Evolutionary conservation across 2,329 filamentous ascomycete genomes (phyloP).

Genomic region (Hyphodiscus sp.): DNA sequence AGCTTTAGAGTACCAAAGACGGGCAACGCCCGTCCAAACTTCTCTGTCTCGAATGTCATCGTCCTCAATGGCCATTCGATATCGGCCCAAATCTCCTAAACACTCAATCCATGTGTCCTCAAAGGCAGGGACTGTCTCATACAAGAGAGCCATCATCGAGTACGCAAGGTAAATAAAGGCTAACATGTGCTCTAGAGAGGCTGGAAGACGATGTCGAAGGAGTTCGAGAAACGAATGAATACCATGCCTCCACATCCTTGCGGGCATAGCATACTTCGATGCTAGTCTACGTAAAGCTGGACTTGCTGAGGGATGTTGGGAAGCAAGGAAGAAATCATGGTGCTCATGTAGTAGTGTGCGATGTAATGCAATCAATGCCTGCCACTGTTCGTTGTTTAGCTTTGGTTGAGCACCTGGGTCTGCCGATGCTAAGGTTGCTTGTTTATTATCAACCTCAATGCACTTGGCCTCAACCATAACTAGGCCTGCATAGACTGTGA

Average conservation of each 20-base stretch:
- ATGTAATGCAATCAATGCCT: conserved; percentile 76
- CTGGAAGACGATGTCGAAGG: conserved; percentile 65
- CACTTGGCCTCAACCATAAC: conserved; percentile 85
- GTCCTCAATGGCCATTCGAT: conserved; percentile 86
- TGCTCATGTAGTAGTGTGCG: conserved; percentile 75
- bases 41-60: conserved; percentile 66
- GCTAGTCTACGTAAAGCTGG: conserved; percentile 61
- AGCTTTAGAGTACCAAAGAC: conserved; percentile 64
- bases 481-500: conserved; percentile 62
- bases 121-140: conserved; percentile 78
- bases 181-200: conserved; percentile 80
- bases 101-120: conserved; percentile 85
- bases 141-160: conserved; percentile 79
- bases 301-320: conserved; percentile 75
- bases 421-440: conserved; percentile 43
- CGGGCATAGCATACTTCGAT: conserved; percentile 83
- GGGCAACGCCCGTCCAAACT: conserved; percentile 72
- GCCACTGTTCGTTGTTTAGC: conserved; percentile 67
- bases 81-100: conserved; percentile 76
- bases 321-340: conserved; percentile 80
- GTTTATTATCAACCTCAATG: conserved; percentile 70
- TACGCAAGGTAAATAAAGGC: conserved; percentile 86
- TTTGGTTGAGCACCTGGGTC: conserved; percentile 35
- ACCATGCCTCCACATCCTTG: conserved; percentile 86
- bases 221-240: conserved; percentile 83